These are phyloP conservation scores for Omphalea diandra DNA, from an alignment of 441 rosid species.

Conservation along the genomic window DNA sequence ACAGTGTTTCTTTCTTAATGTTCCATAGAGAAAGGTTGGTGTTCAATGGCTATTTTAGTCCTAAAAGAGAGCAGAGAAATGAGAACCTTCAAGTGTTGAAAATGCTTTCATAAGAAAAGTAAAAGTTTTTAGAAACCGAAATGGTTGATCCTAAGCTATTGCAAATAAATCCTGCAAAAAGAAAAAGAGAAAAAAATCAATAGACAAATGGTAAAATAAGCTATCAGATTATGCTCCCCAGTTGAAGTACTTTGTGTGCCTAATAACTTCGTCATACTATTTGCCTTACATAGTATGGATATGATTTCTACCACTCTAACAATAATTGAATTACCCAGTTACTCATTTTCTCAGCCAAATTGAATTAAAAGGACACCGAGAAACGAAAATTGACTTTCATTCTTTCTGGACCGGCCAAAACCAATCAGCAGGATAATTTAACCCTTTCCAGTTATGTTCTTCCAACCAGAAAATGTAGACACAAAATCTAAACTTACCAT, in stretches of 20 bases:
- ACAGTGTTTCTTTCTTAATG: no score
- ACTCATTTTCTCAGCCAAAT: neutral
- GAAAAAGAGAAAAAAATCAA: conserved; percentile 3
- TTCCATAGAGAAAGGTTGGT: no score
- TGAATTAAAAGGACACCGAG: neutral
- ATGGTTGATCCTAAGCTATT: no score
- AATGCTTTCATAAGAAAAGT: conserved; percentile 86
- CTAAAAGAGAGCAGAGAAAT: conserved; percentile 10
- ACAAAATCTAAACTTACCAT: no score
- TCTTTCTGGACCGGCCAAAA: neutral
- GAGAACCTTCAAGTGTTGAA: conserved; percentile 85
- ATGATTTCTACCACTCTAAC: neutral
- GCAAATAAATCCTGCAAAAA: no score
- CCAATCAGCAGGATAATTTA: neutral
- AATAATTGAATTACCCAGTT: neutral
- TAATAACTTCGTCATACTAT: no score
- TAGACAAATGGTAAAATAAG: neutral
- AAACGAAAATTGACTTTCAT: neutral
- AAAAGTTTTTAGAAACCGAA: conserved; percentile 86
- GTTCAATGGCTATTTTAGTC: neutral
- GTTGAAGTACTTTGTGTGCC: neutral
- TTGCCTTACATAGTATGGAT: no score
- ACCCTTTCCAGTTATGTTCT: neutral
- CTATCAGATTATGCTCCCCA: neutral
- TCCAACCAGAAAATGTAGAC: neutral